Conservation (phyloP, 176 grass and related monocot species). For the Rhynchospora pubera region DNA sequence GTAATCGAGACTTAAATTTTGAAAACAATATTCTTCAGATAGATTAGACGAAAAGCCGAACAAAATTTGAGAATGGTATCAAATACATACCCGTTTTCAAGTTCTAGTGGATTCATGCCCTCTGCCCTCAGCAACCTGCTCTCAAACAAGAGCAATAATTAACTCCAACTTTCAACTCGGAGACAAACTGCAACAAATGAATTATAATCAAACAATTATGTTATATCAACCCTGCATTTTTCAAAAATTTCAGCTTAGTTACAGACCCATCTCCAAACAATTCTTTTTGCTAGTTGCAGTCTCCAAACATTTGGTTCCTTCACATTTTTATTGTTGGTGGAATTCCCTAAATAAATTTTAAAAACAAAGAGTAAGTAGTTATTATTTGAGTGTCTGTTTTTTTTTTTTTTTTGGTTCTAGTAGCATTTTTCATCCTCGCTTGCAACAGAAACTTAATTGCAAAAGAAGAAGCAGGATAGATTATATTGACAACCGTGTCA, state of each 20-base stretch:
- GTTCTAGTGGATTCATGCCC: slow-evolving; percentile 55
- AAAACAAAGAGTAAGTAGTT: not conserved
- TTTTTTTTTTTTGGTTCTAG: too few species aligned
- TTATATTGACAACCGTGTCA: not conserved
- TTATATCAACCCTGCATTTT: slow-evolving; percentile 7
- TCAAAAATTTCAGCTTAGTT: not conserved
- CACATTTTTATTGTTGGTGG: slow-evolving; percentile 43
- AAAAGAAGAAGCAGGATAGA: not conserved
- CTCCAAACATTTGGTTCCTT: slow-evolving; percentile 45
- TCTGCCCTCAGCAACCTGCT: slow-evolving; percentile 83
- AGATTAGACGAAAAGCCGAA: too few species aligned
- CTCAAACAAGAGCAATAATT: slow-evolving; percentile 15
- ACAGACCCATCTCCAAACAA: slow-evolving; percentile 61
- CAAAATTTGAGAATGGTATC: not conserved
- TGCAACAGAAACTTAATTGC: not conserved
- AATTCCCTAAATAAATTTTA: slow-evolving; percentile 63
- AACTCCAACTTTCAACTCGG: not conserved
- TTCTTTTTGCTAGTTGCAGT: too few species aligned
- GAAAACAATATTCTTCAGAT: too few species aligned
- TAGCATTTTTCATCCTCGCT: not conserved
- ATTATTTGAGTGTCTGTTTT: not conserved
- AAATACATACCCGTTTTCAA: slow-evolving; percentile 54
- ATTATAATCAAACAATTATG: not conserved
- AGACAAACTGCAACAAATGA: not conserved
- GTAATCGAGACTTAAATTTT: too few species aligned